phyloP scores from a whole-genome alignment of 2,329 filamentous ascomycete species.

The Aspergillus sp. region DNA sequence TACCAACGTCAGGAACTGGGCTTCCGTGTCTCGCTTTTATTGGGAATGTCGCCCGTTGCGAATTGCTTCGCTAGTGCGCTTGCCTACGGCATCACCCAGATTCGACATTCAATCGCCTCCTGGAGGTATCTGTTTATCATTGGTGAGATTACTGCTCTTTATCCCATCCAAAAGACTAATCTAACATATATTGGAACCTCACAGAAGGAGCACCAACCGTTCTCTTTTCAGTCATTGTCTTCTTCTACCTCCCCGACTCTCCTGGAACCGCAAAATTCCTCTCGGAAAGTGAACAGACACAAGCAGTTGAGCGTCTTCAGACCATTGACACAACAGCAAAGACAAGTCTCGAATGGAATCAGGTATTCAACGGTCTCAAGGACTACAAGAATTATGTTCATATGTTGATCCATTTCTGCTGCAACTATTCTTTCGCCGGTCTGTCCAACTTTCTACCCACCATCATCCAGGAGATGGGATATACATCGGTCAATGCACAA shows the following conservation, averaged over 20 bases:
- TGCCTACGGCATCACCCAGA: constrained; percentile 38
- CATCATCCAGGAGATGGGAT: constrained; percentile 43
- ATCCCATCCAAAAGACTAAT: too few relatives aligned
- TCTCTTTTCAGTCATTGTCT: constrained; percentile 42
- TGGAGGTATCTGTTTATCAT: constrained; percentile 52
- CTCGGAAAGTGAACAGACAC: constrained; percentile 45
- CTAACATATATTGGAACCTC: neutral
- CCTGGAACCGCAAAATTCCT: constrained; percentile 45
- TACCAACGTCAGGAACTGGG: constrained; percentile 52
- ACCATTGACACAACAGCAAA: constrained; percentile 25
- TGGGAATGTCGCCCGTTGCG: constrained; percentile 38
- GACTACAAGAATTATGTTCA: constrained; percentile 42
- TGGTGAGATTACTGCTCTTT: constrained; percentile 17
- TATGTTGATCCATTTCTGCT: constrained; percentile 41
- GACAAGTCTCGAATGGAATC: constrained; percentile 27
- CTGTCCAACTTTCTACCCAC: constrained; percentile 46
- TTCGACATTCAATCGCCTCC: constrained; percentile 20
- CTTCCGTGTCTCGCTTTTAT: constrained; percentile 49
- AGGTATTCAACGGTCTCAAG: constrained; percentile 33
- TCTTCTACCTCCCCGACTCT: constrained; percentile 46
- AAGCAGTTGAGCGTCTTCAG: constrained; percentile 51
- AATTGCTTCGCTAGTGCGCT: constrained; percentile 43
- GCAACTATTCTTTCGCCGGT: constrained; percentile 38
- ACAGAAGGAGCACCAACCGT: constrained; percentile 43
- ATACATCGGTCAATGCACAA: constrained; percentile 40